Percentiles rank a stretch among this genome's conserved stretches.
These are phyloP conservation scores for Phytophthora pini DNA, from an alignment of 352 stramenopile species.

Conservation along the genomic window DNA sequence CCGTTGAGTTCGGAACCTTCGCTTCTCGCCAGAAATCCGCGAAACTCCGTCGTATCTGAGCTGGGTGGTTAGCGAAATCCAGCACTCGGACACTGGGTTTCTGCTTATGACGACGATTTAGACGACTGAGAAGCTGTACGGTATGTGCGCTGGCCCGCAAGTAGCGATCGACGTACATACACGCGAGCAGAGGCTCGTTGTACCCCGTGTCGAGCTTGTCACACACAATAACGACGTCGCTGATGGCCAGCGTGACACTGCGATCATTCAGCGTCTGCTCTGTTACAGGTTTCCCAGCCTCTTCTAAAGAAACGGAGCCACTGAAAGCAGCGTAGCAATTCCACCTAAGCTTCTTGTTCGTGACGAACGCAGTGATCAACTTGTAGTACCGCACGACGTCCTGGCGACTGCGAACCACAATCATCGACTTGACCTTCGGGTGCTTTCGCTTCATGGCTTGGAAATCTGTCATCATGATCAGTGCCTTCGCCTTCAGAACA, in stretches of 20 bases:
- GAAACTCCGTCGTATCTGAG: conserved; percentile 66
- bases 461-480: conserved; percentile 83
- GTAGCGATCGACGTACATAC: conserved; percentile 88
- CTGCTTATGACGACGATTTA: conserved; percentile 72
- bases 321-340: conserved; percentile 80
- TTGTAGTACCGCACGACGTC: conserved; percentile 83
- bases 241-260: conserved; percentile 53
- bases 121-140: conserved; percentile 83
- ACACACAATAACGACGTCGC: conserved; percentile 84
- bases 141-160: conserved; percentile 68
- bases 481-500: conserved; percentile 71
- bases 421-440: conserved; percentile 66
- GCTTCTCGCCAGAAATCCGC: conserved; percentile 59
- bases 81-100: conserved; percentile 62
- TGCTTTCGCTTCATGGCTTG: conserved; percentile 24
- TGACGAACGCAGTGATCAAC: conserved; percentile 62
- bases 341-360: conserved; percentile 63
- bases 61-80: conserved; percentile 79
- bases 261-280: conserved; percentile 75
- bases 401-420: conserved; percentile 78
- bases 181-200: conserved; percentile 75
- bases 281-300: conserved; percentile 40
- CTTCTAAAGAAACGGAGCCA: conserved; percentile 44
- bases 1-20: conserved; percentile 20
- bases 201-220: conserved; percentile 89